Conservation (phyloP, 2,329 filamentous ascomycete genomes). For the Biscogniauxia mediterranea region DNA sequence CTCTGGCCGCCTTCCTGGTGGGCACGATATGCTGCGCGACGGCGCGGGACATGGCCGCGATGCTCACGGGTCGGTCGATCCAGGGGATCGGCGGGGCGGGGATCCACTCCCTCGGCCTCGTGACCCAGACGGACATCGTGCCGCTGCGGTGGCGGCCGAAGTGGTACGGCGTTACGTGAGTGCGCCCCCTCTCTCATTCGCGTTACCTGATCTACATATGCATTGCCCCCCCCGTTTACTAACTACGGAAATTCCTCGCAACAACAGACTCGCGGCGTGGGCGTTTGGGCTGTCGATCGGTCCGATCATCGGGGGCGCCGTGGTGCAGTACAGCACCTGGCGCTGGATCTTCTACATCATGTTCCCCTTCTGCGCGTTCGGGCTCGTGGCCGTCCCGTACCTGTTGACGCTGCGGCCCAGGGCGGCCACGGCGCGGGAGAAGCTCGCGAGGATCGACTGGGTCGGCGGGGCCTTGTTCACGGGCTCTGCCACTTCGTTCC, state of each 20-base stretch:
- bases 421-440: constrained; percentile 31
- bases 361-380: constrained; percentile 42
- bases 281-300: constrained; percentile 41
- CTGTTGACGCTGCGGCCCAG: constrained; percentile 41
- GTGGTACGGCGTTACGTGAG: constrained; percentile 39
- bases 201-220: constrained; percentile 1
- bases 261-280: constrained; percentile 33
- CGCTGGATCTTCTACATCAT: constrained; percentile 49
- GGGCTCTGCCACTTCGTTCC: constrained; percentile 40
- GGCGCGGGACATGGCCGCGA: constrained; percentile 31
- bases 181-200: constrained; percentile 11
- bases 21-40: constrained; percentile 42
- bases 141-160: constrained; percentile 41
- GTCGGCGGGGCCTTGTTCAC: constrained; percentile 46
- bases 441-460: constrained; percentile 43
- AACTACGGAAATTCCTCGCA: too few relatives aligned
- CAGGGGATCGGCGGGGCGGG: constrained; percentile 43
- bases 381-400: constrained; percentile 39
- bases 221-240: too few relatives aligned
- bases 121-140: constrained; percentile 43
- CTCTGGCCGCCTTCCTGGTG: constrained; percentile 40
- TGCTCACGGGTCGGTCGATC: constrained; percentile 38
- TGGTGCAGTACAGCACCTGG: constrained; percentile 40
- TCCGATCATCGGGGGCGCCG: constrained; percentile 38
- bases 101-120: constrained; percentile 39